Base-by-base conservation (phyloP, 2,329 filamentous ascomycete genomes). In the Ophiocordyceps camponoti-saundersi region DNA sequence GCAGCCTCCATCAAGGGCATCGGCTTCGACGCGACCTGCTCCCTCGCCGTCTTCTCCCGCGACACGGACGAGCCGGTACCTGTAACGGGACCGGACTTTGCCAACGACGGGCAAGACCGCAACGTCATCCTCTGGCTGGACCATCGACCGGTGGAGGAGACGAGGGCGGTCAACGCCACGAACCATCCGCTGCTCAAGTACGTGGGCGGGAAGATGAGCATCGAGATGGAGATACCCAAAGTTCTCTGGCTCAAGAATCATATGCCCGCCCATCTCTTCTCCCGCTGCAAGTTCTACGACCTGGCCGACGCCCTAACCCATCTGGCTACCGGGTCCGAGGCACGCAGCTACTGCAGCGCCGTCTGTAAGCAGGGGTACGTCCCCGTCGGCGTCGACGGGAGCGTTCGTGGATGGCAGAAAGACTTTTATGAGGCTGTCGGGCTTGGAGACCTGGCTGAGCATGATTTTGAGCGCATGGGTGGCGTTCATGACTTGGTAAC, bases 171-270 rank as follows among this genome's bases (percentile, higher is more conserved):
- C 69, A 98, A 98, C 63, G 79, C 79, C 47, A 96, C 92, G 3
- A 75, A 81, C 46, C 92, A 98, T 70, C 92, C 93, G 63, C 72
- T 98, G 47, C 77, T 98, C 49, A 84, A 88, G 58, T 98, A 98
- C 60, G 92, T 98, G 18, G 92, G 92, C 55, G 92, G 92, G 52
- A 90, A 84, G 62, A 98, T 98, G 92, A 95, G 87, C 61, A 90
- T 95, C 53, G 92, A 98, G 71, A 98, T 98, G 92, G 92, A 98
- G 64, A 93, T 98, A 48, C 92, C 92, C 52, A 98, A 98, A 68
- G 86, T 95, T 1, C 73, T 96, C 48, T 98, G 92, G 92, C 74
- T 98, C 60, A 96, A 96, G 75, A 95, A 95, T 65, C 78, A 96
- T 67, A 96, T 98, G 92, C 84, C 92, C 2, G 74, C 83, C 47